Evolutionary conservation across 306 rosid species (phyloP).

Genomic region (Geum urbanum): DNA sequence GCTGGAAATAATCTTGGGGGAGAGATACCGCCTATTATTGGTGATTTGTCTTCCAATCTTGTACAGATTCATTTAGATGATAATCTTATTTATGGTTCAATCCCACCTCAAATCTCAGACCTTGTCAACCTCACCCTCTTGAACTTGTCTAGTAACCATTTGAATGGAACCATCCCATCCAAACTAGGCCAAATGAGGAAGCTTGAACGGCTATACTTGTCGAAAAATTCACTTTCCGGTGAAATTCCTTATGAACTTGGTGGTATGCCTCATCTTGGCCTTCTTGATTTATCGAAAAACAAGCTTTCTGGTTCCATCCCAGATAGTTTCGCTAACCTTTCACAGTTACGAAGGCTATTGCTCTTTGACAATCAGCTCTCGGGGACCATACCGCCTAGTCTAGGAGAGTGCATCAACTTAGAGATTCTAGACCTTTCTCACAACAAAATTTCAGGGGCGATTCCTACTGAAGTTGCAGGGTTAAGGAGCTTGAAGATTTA

Average conservation of each 20-base stretch:
- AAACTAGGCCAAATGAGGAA: conserved; percentile 49
- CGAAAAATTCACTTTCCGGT: conserved; percentile 76
- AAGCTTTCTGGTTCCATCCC: conserved; percentile 80
- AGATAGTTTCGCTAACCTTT: conserved; percentile 70
- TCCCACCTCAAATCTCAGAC: conserved; percentile 69
- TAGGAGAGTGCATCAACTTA: conserved; percentile 70
- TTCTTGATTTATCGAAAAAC: conserved; percentile 75
- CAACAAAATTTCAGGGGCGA: conserved; percentile 57
- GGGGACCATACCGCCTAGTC: conserved; percentile 71
- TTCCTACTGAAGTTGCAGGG: conserved; percentile 80
- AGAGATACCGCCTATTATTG: conserved; percentile 63
- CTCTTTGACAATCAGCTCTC: conserved; percentile 69
- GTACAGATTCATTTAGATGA: conserved; percentile 57
- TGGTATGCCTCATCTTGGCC: conserved; percentile 65
- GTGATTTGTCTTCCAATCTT: conserved; percentile 61
- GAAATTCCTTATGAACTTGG: conserved; percentile 74
- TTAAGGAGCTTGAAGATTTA: conserved; percentile 84
- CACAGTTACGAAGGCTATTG: conserved; percentile 74
- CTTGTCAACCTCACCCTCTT: conserved; percentile 73
- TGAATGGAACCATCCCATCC: conserved; percentile 74
- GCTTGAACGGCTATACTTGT: conserved; percentile 69
- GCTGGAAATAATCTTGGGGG: conserved; percentile 82
- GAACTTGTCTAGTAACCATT: conserved; percentile 66
- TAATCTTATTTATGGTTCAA: conserved; percentile 64
- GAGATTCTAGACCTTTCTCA: conserved; percentile 83